Conservation (phyloP, 805 yeast species). For the Metschnikowia sp. region DNA sequence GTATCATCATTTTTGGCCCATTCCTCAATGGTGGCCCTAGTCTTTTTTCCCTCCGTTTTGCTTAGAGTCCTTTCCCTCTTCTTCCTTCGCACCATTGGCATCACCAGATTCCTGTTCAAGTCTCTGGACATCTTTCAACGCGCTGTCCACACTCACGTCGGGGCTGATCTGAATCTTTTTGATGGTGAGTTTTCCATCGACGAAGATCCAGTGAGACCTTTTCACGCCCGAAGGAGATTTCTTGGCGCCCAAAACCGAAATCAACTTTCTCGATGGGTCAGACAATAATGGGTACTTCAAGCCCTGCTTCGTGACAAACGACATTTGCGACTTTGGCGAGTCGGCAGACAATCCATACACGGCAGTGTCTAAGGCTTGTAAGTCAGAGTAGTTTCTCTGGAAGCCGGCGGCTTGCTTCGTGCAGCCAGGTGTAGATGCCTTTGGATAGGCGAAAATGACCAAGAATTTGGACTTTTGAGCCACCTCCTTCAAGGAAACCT, state of each 20-base stretch:
- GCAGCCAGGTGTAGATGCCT: constrained; percentile 94
- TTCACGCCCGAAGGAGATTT: constrained; percentile 73
- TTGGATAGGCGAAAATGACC: constrained; percentile 70
- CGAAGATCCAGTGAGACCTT: constrained; percentile 91
- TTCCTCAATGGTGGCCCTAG: background rate
- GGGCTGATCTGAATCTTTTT: constrained; percentile 53
- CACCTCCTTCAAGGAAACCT: constrained; percentile 32
- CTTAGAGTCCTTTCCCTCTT: background rate
- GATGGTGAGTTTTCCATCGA: constrained; percentile 63
- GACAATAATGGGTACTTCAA: constrained; percentile 72
- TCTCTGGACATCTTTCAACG: constrained; percentile 52
- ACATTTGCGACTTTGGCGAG: constrained; percentile 70
- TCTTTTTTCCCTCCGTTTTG: constrained; percentile 1
- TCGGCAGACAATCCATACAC: constrained; percentile 86
- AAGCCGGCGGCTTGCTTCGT: constrained; percentile 93
- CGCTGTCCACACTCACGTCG: constrained; percentile 52
- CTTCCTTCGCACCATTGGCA: background rate
- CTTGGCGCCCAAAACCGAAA: constrained; percentile 77
- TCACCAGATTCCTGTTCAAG: constrained; percentile 24
- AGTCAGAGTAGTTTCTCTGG: constrained; percentile 57
- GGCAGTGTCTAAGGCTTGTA: constrained; percentile 48
- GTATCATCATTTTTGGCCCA: too few relatives aligned
- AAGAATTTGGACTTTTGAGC: constrained; percentile 32
- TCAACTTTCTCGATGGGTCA: constrained; percentile 69
- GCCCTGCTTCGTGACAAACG: constrained; percentile 67